Conservation (phyloP, 2,329 filamentous ascomycete genomes). For the Xylaria polymorpha region DNA sequence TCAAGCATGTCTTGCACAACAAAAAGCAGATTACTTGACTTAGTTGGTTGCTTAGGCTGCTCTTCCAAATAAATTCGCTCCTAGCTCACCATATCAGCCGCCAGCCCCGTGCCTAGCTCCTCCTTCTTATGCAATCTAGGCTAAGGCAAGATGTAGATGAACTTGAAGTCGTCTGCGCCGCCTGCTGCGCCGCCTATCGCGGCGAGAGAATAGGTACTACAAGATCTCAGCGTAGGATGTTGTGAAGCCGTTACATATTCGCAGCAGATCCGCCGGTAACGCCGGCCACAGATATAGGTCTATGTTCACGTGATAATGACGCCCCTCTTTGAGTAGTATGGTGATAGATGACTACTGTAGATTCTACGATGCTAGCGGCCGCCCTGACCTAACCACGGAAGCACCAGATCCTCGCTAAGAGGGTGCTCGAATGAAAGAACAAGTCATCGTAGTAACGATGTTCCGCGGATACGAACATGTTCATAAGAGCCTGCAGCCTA, state of each 20-base stretch:
- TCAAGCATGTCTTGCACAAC: too few species aligned
- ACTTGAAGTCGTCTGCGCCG: background rate
- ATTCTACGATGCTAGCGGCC: background rate
- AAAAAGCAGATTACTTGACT: too few species aligned
- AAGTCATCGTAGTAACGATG: background rate
- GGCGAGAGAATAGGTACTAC: too few species aligned
- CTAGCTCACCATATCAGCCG: background rate
- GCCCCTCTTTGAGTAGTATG: background rate
- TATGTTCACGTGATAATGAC: background rate
- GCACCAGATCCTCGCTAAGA: background rate
- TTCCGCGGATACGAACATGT: background rate
- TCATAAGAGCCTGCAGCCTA: background rate
- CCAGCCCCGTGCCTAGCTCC: background rate
- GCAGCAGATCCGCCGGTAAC: background rate
- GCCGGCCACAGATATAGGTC: background rate
- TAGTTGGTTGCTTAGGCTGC: background rate
- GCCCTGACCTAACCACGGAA: background rate
- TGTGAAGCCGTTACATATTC: background rate
- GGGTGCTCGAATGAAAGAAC: background rate
- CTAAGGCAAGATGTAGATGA: background rate
- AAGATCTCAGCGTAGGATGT: background rate
- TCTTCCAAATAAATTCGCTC: background rate
- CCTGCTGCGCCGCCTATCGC: background rate
- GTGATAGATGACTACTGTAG: background rate
- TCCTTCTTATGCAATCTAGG: background rate